phyloP scores from a whole-genome alignment of 495 filamentous ascomycete genomes.

The Gamarada debralockiae region DNA sequence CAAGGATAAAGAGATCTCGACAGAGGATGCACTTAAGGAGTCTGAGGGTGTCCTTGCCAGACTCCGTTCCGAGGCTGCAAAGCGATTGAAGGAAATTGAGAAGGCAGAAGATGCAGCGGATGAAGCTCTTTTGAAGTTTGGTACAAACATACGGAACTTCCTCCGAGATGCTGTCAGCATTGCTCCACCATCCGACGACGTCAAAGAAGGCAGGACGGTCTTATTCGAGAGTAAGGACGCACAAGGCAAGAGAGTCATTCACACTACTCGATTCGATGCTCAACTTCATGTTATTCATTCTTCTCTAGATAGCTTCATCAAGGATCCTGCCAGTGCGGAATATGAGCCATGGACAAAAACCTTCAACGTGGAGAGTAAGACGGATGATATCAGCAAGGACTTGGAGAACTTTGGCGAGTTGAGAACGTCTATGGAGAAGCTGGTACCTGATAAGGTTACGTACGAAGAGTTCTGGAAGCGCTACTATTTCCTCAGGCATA shows the following conservation, averaged over 20 bases:
- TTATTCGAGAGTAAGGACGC: slow-evolving; percentile 91
- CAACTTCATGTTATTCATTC: slow-evolving; percentile 95
- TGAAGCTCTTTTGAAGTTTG: slow-evolving; percentile 91
- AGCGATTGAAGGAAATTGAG: slow-evolving; percentile 86
- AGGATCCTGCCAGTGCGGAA: slow-evolving; percentile 71
- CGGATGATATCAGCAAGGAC: slow-evolving; percentile 77
- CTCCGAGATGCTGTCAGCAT: slow-evolving; percentile 88
- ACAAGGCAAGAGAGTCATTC: slow-evolving; percentile 84
- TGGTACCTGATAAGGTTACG: slow-evolving; percentile 84
- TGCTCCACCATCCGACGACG: slow-evolving; percentile 52
- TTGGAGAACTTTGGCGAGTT: slow-evolving; percentile 87
- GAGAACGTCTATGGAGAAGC: slow-evolving; percentile 87
- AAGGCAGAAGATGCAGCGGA: slow-evolving; percentile 96
- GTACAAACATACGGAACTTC: slow-evolving; percentile 86
- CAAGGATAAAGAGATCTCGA: slow-evolving; percentile 33
- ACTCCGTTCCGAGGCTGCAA: slow-evolving; percentile 75
- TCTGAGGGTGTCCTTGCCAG: slow-evolving; percentile 79
- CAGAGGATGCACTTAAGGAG: slow-evolving; percentile 54
- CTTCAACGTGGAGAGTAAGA: slow-evolving; percentile 82
- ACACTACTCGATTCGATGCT: slow-evolving; percentile 91
- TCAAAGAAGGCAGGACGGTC: slow-evolving; percentile 39
- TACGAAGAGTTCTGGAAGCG: slow-evolving; percentile 91
- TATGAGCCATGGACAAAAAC: slow-evolving; percentile 69
- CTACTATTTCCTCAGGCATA: slow-evolving; percentile 93
- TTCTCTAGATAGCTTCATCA: slow-evolving; percentile 75